These are phyloP conservation scores for Gaultheria prostrata DNA, from an alignment of 148 eudicot genomes.

Conservation along the genomic window DNA sequence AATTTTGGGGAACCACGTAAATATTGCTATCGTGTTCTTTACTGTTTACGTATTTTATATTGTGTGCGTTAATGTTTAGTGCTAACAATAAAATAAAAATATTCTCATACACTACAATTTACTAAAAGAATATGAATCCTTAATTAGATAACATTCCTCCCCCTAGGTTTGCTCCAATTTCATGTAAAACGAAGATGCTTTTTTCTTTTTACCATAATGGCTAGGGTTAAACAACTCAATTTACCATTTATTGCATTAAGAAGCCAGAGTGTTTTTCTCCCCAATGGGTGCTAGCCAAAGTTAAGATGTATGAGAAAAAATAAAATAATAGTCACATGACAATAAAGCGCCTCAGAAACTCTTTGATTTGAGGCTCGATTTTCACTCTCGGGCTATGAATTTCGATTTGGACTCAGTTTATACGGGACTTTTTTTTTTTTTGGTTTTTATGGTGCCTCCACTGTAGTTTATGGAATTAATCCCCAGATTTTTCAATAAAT, in stretches of 20 bases:
- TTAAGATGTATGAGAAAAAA: not conserved
- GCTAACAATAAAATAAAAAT: no score
- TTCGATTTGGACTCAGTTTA: not conserved
- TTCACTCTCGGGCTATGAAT: not conserved
- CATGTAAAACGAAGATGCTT: not conserved
- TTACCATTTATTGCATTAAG: no score
- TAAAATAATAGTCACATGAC: not conserved
- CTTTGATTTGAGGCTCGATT: not conserved
- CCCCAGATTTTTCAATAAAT: not conserved
- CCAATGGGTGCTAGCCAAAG: not conserved
- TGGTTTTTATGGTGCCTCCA: accelerated
- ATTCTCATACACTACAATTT: no score
- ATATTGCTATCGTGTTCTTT: no score
- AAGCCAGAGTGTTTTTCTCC: no score
- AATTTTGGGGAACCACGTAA: no score
- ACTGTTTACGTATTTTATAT: no score
- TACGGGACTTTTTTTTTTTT: not conserved
- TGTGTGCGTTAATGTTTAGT: no score
- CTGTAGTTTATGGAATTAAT: not conserved
- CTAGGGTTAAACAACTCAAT: not conserved
- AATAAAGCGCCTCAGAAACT: not conserved
- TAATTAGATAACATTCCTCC: not conserved
- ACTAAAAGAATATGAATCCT: no score
- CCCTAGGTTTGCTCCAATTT: not conserved
- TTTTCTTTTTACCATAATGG: not conserved